phyloP scores from a whole-genome alignment of 495 filamentous ascomycete species.

The Beverwykella pulmonaria region DNA sequence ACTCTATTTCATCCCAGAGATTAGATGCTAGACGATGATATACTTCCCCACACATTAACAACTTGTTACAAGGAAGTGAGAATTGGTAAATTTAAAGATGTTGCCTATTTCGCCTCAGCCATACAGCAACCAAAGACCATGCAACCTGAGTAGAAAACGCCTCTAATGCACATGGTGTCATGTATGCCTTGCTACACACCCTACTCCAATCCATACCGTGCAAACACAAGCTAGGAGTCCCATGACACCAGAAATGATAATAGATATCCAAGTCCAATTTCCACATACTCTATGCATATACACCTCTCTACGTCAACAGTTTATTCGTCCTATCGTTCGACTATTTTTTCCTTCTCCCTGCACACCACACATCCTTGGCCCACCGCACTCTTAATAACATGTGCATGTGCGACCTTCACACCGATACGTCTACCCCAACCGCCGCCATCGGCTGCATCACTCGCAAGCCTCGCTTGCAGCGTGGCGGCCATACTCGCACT shows the following conservation, averaged over 20 bases:
- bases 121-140: too few species aligned
- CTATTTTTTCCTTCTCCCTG: constrained; percentile 18
- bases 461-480: constrained; percentile 46
- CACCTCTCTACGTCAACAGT: not conserved
- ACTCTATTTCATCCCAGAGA: too few species aligned
- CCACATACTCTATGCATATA: not conserved
- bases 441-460: constrained; percentile 50
- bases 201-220: too few species aligned
- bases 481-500: constrained; percentile 45
- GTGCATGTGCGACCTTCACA: constrained; percentile 86
- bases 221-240: not conserved
- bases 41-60: too few species aligned
- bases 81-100: too few species aligned
- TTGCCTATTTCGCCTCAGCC: too few species aligned
- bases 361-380: constrained; percentile 37
- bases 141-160: too few species aligned
- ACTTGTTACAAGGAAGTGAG: too few species aligned
- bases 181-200: too few species aligned
- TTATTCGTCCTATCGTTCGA: not conserved
- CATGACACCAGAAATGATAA: not conserved
- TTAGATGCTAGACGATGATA: too few species aligned
- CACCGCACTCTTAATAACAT: constrained; percentile 57
- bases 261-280: constrained; percentile 1
- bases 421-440: constrained; percentile 64
- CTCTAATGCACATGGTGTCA: too few species aligned